phyloP scores from a whole-genome alignment of 768 basidiomycete genomes.

The Naematelia encephala region DNA sequence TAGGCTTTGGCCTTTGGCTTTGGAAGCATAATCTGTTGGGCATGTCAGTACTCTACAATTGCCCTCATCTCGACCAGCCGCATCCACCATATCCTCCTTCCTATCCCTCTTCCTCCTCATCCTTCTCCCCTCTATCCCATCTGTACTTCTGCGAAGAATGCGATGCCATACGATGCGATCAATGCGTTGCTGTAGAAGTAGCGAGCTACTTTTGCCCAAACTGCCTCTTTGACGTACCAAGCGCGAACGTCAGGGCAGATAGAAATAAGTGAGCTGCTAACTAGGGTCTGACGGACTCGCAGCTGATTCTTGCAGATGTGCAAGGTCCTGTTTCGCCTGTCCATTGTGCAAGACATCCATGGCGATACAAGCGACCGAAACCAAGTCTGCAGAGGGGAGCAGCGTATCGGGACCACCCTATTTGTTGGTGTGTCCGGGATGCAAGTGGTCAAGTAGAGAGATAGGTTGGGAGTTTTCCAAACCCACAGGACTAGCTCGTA shows the following conservation, averaged over 20 bases:
- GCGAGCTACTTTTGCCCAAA: slow-evolving; percentile 97
- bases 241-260: slow-evolving; percentile 95
- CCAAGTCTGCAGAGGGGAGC: slow-evolving; percentile 53
- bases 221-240: slow-evolving; percentile 96
- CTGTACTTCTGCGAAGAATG: slow-evolving; percentile 99
- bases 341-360: slow-evolving; percentile 81
- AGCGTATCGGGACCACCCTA: slow-evolving; percentile 67
- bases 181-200: slow-evolving; percentile 88
- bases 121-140: slow-evolving; percentile 75
- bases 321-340: slow-evolving; percentile 95
- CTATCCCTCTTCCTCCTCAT: slow-evolving; percentile 64
- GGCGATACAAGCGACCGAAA: slow-evolving; percentile 77
- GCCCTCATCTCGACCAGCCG: slow-evolving; percentile 52
- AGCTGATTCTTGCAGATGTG: slow-evolving; percentile 64
- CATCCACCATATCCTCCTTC: slow-evolving; percentile 68
- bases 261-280: slow-evolving; percentile 87
- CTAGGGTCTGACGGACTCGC: background rate
- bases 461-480: slow-evolving; percentile 93
- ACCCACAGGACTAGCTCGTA: slow-evolving; percentile 89
- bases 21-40: background rate
- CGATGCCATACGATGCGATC: slow-evolving; percentile 87
- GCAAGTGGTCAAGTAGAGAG: slow-evolving; percentile 90
- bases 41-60: slow-evolving; percentile 50
- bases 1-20: background rate
- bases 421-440: slow-evolving; percentile 84